Evolutionary conservation across 768 basidiomycete species (phyloP), one percentile per base, ranked within the genome.

Genomic region (Podaxis sp.): DNA sequence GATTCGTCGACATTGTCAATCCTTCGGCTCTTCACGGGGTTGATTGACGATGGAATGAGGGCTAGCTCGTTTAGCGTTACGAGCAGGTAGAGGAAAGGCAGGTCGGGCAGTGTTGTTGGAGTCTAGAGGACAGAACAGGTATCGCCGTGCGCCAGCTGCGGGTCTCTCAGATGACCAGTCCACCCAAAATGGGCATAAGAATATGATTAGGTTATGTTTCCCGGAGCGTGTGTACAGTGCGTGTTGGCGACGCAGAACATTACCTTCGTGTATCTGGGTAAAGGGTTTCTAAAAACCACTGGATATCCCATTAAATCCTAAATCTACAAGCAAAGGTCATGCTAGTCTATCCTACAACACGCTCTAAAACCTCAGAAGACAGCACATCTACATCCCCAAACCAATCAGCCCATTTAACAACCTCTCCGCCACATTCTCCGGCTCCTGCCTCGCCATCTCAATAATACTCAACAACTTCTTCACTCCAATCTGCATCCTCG

Each of bases 401-500:
- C 82, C 86, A 78, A 91, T 81, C 59, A 93, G 72, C 40, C 85
- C 86, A 52, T 79, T 81, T 61, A 82, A 82, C 63, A 95, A 74
- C 63, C 92, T 81, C 69, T 89, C 86, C 30, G 85, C 92, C 15
- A 87, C 90, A 65, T 87, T 88, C 55, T 92, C 88, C 1, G 93
- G 93, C 70, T 97, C 96, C 77, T 99, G 97, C 70, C 96, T 83
- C 53, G 96, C 93, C 96, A 97, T 98, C 82, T 99, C 97, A 19
- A 96, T 82, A 60, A 92, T 82, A 64, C 88, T 93, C 71, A 99
- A 74, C 73, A 99, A 70, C 76, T 92, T 95, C 86, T 99, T 99
- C 70, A 99, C 87, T 0, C 97, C 97, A 52, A 99, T 89, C 65
- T 89, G 86, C 67, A 95, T 67, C 52, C 77, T 81, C 13, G 82